Percentiles rank a stretch among this genome's conserved stretches.
Conservation (phyloP, 305 asterid genomes). For the Ruellia speciosa region DNA sequence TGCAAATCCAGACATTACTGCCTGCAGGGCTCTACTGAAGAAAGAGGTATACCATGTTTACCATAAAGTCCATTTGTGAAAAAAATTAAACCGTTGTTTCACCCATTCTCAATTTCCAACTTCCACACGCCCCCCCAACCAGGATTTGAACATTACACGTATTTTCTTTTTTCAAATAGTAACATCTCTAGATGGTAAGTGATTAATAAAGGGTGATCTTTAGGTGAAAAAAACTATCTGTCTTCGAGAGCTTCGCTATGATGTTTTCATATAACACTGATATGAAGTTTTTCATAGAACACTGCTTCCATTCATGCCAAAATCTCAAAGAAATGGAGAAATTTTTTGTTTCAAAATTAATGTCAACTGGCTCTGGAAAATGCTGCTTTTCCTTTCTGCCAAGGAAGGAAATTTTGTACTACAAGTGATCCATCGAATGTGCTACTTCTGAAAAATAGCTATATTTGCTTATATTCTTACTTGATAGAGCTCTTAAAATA, state of each 20-base stretch:
- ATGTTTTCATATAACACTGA: background rate
- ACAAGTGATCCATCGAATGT: too few species aligned
- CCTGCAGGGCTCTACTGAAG: slow-evolving; percentile 70
- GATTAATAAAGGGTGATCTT: background rate
- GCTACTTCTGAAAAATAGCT: too few species aligned
- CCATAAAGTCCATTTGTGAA: slow-evolving; percentile 11
- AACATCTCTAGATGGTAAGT: background rate
- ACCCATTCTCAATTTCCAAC: background rate
- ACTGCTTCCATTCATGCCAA: background rate
- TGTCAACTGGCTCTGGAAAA: too few species aligned
- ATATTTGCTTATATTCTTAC: too few species aligned
- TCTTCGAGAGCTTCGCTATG: slow-evolving; percentile 1
- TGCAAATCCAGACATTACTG: slow-evolving; percentile 80
- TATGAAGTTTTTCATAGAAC: background rate
- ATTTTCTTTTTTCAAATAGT: too few species aligned
- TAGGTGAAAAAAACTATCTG: background rate
- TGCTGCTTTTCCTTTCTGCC: too few species aligned
- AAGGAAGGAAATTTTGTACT: too few species aligned
- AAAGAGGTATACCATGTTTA: slow-evolving; percentile 42
- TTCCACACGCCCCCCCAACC: too few species aligned
- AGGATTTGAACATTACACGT: too few species aligned
- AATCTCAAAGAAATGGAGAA: slow-evolving; percentile 2
- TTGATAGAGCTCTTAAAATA: too few species aligned
- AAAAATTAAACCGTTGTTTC: background rate
- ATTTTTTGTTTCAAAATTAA: background rate